phyloP scores from a whole-genome alignment of 2,329 filamentous ascomycete genomes.

The Capronia americana region DNA sequence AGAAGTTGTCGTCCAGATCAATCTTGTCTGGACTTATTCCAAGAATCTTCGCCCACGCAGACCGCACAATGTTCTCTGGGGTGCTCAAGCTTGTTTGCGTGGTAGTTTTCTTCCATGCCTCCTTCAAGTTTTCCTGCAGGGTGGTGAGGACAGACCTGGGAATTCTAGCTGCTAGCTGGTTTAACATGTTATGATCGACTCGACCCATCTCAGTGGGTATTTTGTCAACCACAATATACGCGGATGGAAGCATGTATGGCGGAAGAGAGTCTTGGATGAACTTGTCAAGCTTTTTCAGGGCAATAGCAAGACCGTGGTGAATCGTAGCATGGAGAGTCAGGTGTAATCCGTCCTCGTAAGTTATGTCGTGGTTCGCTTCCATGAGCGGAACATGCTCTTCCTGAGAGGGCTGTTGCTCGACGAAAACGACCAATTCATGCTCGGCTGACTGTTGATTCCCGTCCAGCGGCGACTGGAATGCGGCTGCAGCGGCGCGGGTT shows the following conservation, averaged over 20 bases:
- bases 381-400: slow-evolving; percentile 44
- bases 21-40: slow-evolving; percentile 51
- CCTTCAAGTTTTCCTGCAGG: slow-evolving; percentile 34
- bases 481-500: slow-evolving; percentile 4
- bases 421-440: slow-evolving; percentile 4
- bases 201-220: slow-evolving; percentile 34
- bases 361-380: slow-evolving; percentile 38
- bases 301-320: slow-evolving; percentile 42
- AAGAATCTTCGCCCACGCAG: slow-evolving; percentile 21
- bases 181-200: slow-evolving; percentile 47
- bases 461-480: slow-evolving; percentile 23
- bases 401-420: slow-evolving; percentile 6
- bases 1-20: slow-evolving; percentile 42
- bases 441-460: slow-evolving; percentile 43
- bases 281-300: slow-evolving; percentile 50
- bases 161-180: slow-evolving; percentile 50
- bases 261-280: slow-evolving; percentile 53
- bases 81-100: slow-evolving; percentile 44
- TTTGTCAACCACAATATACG: slow-evolving; percentile 51
- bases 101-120: slow-evolving; percentile 46
- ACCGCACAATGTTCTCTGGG: slow-evolving; percentile 42
- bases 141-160: slow-evolving; percentile 37
- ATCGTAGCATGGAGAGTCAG: slow-evolving; percentile 36
- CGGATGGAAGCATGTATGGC: slow-evolving; percentile 56
- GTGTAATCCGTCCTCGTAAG: slow-evolving; percentile 33